A percentile compares a stretch with the other conserved stretches of the same genome.
These are phyloP conservation scores for Penicillium sclerotigenum DNA, from an alignment of 2,329 filamentous ascomycete genomes.

Conservation along the genomic window DNA sequence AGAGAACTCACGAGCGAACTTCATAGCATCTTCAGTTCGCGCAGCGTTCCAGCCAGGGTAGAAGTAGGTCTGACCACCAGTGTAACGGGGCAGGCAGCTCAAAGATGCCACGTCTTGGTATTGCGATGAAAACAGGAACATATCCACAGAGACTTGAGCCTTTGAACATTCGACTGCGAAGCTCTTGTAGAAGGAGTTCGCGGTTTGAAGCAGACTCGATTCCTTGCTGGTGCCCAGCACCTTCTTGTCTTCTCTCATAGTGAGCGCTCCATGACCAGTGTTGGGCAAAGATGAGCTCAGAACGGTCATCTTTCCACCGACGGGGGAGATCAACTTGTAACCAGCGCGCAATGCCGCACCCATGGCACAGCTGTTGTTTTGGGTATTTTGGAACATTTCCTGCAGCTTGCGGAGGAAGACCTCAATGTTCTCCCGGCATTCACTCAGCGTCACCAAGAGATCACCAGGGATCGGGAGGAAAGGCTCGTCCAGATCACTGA, in stretches of 20 bases:
- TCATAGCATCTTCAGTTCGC: slow-evolving; percentile 90
- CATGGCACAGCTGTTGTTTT: slow-evolving; percentile 87
- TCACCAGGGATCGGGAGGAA: slow-evolving; percentile 93
- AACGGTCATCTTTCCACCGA: slow-evolving; percentile 93
- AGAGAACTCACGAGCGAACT: slow-evolving; percentile 94
- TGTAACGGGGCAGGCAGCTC: slow-evolving; percentile 92
- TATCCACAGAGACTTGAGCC: slow-evolving; percentile 96
- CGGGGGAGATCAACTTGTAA: slow-evolving; percentile 90
- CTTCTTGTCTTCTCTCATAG: slow-evolving; percentile 96
- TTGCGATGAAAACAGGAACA: slow-evolving; percentile 94
- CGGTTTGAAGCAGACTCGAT: slow-evolving; percentile 79
- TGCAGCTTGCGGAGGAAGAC: slow-evolving; percentile 86
- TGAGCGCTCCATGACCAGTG: slow-evolving; percentile 81
- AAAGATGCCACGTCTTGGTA: slow-evolving; percentile 97
- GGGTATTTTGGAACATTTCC: slow-evolving; percentile 94
- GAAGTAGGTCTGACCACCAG: slow-evolving; percentile 96
- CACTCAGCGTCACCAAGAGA: slow-evolving; percentile 80
- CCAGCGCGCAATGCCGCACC: slow-evolving; percentile 88
- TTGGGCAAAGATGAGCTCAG: slow-evolving; percentile 88
- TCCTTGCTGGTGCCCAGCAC: slow-evolving; percentile 91
- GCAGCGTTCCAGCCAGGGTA: slow-evolving; percentile 98
- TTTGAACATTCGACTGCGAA: slow-evolving; percentile 99
- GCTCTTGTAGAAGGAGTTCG: slow-evolving; percentile 96
- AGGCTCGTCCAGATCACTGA: slow-evolving; percentile 92
- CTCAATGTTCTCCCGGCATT: slow-evolving; percentile 88